Conservation (phyloP, 1,284 basidiomycete species). For the Cutaneotrichosporon curvatum region DNA sequence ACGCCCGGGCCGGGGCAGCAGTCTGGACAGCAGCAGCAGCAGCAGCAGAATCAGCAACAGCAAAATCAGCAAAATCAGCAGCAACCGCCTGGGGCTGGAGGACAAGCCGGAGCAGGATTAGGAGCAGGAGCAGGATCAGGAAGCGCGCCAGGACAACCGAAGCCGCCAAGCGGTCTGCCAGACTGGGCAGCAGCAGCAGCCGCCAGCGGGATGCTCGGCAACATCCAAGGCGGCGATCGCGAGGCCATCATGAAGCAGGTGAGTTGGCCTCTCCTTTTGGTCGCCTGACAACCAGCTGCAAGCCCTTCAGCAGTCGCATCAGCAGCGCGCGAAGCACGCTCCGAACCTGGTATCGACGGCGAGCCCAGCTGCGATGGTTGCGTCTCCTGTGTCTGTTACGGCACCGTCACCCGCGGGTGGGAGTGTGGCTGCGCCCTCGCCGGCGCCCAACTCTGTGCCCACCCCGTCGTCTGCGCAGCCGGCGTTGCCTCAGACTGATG, state of each 20-base stretch:
- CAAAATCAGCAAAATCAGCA: neutral
- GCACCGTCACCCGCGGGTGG: constrained; percentile 10
- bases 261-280: constrained; percentile 6
- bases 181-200: constrained; percentile 13
- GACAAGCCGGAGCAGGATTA: too few species aligned
- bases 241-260: constrained; percentile 42
- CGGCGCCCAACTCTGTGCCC: too few species aligned
- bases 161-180: constrained; percentile 6
- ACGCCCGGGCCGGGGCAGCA: neutral
- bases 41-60: constrained; percentile 1
- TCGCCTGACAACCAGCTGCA: constrained; percentile 21
- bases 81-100: too few species aligned
- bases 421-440: constrained; percentile 5
- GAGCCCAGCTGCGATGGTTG: constrained; percentile 4
- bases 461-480: too few species aligned
- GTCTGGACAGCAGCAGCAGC: constrained; percentile 3
- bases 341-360: neutral
- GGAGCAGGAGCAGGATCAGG: too few species aligned
- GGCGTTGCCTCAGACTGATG: too few species aligned
- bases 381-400: constrained; percentile 9
- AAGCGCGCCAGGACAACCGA: neutral
- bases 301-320: constrained; percentile 27
- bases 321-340: constrained; percentile 17
- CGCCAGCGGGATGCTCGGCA: constrained; percentile 16
- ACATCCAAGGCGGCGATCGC: constrained; percentile 23